Evolutionary conservation across 2,329 filamentous ascomycete genomes (phyloP), one percentile per base, ranked within the genome.

Genomic region (Kalaharituber pfeilii): DNA sequence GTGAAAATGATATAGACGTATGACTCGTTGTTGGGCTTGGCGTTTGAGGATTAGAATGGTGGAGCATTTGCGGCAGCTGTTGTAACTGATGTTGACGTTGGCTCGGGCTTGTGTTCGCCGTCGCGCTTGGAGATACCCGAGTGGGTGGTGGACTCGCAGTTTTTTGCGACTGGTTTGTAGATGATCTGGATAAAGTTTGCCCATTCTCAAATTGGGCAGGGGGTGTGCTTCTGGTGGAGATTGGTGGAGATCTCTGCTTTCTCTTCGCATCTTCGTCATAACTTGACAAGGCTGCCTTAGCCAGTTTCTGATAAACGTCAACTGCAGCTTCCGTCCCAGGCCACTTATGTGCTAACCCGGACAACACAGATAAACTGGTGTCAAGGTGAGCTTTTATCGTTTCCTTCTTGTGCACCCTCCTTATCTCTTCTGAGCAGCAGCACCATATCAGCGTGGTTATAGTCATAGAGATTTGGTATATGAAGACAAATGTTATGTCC

Each of bases 401-500:
- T 45, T 86, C 80, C 20, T 81, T 78, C 3, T 75, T 67, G 65
- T 94, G 82, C 18, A 77, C 72, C 53, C 77, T 76, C 47, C 91
- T 81, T 24, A 96, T 81, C 60, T 89, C 83, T 2, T 82, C 76
- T 65, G 94, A 95, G 1, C 88, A 94, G 6, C 94, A 76, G 1
- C 84, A 80, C 91, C 91, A 98, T 0, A 98, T 75, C 50, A 95
- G 77, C 4, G 86, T 88, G 65, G 94, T 95, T 55, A 96, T 76
- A 3, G 85, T 81, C 79, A 93, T 91, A 70, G 93, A 95, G 39
- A 96, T 76, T 20, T 83, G 81, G 56, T 94, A 76, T 1, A 94
- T 79, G 65, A 94, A 94, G 44, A 94, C 82, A 89, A 89, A 96
- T 0, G 88, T 95, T 57, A 95, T 74, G 65, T 95, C 89, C 9